Evolutionary conservation across 805 yeast species (phyloP).

Genomic region (Kregervanrija pseudodelftensis): DNA sequence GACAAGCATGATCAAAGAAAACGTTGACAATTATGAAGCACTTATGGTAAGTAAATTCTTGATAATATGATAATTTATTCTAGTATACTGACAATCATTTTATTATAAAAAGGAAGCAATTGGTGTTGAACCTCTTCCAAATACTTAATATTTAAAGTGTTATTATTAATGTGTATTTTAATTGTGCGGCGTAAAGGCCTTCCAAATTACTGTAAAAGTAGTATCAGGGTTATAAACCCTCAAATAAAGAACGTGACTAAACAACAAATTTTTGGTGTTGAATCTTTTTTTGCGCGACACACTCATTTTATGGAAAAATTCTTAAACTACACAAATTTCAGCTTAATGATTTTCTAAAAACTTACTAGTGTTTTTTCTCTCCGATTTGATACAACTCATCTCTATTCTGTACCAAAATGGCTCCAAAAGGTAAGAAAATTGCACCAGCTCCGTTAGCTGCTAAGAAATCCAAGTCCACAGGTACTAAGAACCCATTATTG

Average conservation of each 20-base stretch:
- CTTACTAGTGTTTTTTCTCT: no score
- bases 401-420: background rate
- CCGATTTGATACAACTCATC: no score
- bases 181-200: no score
- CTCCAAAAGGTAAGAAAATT: conserved; percentile 39
- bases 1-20: conserved; percentile 7
- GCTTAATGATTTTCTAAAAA: no score
- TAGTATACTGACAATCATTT: background rate
- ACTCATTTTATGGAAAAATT: no score
- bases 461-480: conserved; percentile 47
- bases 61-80: background rate
- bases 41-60: conserved; percentile 7
- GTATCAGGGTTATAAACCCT: no score
- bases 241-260: no score
- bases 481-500: conserved; percentile 71
- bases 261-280: no score
- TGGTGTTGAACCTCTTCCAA: conserved; percentile 8
- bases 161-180: background rate
- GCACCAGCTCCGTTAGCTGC: conserved; percentile 98
- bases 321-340: no score
- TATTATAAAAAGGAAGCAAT: background rate
- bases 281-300: no score
- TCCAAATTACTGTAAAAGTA: no score
- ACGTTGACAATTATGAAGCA: conserved; percentile 8
- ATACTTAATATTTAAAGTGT: background rate